A percentile compares a stretch with the other conserved stretches of the same genome.
Evolutionary conservation across 345 rosid genomes (phyloP).

Genomic region (Barbarea vulgaris): DNA sequence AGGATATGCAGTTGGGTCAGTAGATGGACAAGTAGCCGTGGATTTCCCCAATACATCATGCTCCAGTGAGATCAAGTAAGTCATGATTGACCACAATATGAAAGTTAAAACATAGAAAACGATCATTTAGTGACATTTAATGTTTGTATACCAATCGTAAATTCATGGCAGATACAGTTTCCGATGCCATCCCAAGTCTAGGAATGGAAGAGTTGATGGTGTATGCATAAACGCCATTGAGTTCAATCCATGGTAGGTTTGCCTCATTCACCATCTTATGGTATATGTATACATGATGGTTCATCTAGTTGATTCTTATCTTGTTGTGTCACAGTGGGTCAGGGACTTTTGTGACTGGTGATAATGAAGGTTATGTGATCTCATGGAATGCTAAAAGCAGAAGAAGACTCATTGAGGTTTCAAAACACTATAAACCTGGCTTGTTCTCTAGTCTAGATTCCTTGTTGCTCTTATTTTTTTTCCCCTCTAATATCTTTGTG

Average conservation of each 20-base stretch:
- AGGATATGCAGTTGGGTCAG: constrained; percentile 91
- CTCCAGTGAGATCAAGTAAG: constrained; percentile 59
- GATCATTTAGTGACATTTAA: not conserved
- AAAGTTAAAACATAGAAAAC: not conserved
- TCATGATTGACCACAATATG: constrained; percentile 5
- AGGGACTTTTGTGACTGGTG: constrained; percentile 75
- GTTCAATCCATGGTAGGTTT: constrained; percentile 44
- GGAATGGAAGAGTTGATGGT: constrained; percentile 58
- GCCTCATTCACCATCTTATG: not conserved
- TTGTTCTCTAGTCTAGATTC: constrained; percentile 10
- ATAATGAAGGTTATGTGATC: constrained; percentile 66
- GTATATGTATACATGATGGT: not conserved
- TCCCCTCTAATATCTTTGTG: not conserved
- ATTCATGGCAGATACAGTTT: constrained; percentile 60
- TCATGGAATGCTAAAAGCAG: constrained; percentile 72
- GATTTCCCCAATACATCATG: constrained; percentile 51
- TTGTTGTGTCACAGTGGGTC: constrained; percentile 42
- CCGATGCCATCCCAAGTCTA: constrained; percentile 74
- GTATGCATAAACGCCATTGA: constrained; percentile 68
- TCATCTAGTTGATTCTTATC: constrained; percentile 1
- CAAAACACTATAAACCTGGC: constrained; percentile 11
- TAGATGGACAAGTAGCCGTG: constrained; percentile 79
- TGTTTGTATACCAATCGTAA: not conserved
- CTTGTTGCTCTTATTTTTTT: not conserved
- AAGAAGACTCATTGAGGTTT: constrained; percentile 73